Evolutionary conservation across 176 grass and related monocot genomes (phyloP), one percentile per base, ranked within the genome.

Genomic region (Lolium perenne): DNA sequence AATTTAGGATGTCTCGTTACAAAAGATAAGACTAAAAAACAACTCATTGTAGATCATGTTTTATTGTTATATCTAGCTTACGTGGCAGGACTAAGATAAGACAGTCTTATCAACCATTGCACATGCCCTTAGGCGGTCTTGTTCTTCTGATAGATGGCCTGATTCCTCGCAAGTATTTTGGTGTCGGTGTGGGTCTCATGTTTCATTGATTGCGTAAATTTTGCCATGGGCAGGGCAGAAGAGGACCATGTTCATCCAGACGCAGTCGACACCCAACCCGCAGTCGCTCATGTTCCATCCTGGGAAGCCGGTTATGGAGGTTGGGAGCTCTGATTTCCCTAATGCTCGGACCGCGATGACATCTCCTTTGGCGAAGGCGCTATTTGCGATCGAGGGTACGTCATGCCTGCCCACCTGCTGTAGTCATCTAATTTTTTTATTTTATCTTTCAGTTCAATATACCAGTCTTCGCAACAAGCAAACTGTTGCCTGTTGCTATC

Each of bases 161-260:
- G 38, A 50, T 48, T 54, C 17, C 17, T 58, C 22, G 23, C 4
- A 5, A 7, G 26, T 54, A 43, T 81, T 59, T 59, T 63, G 45
- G 58, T 46, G 2, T 2, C 23, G 18, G 0, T 18, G 38, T 17
- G 7, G n/a, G 6, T 14, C 10, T 65, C 74, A 1, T 23, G 3
- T 88, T 77, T 67, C 25, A 62, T 74, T 85, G 21, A 1, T 51
- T 17, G 8, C 2, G 23, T 26, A 57, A 75, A 54, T 64, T 38
- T 10, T 88, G 50, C 12, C 58, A 82, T 77, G 40, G 7, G 48
- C 87, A 99, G 97, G 88, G 76, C 97, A 99, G 88, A 99, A 81
- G 81, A 96, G 97, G 88, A 90, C 88, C 77, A 93, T 97, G 97
- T 97, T 97, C 91, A 97, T 99, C 78, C 97, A 99, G 92, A 95